A percentile compares a stretch with the other conserved stretches of the same genome.
phyloP scores from a whole-genome alignment of 306 rosid genomes.

The Crataegus laevigata region DNA sequence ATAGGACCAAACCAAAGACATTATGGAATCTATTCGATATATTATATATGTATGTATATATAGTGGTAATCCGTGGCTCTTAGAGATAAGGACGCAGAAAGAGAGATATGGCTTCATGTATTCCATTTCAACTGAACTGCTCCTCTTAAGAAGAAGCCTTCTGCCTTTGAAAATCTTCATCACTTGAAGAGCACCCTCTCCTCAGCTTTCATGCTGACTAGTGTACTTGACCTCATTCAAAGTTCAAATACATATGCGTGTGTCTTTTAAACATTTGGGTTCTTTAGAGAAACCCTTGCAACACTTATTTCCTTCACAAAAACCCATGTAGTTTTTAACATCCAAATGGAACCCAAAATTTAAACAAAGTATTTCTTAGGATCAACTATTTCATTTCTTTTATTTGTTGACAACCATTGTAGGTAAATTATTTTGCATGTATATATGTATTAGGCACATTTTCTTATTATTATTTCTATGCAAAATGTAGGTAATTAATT shows the following conservation, averaged over 20 bases:
- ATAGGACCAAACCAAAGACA: background rate
- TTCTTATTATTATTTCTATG: too few species aligned
- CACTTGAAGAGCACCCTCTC: constrained; percentile 17
- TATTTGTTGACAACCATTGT: too few species aligned
- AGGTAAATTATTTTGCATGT: too few species aligned
- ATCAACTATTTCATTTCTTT: too few species aligned
- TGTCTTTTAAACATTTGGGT: too few species aligned
- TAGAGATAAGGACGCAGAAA: background rate
- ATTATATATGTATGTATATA: background rate
- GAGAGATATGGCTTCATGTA: background rate
- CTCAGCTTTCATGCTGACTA: constrained; percentile 26
- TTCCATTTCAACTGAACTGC: background rate
- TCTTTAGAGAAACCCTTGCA: too few species aligned
- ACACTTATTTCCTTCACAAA: too few species aligned
- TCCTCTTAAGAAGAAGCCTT: constrained; percentile 19
- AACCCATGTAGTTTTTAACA: too few species aligned
- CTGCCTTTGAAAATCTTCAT: constrained; percentile 5
- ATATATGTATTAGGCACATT: too few species aligned
- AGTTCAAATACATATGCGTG: background rate
- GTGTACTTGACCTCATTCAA: background rate
- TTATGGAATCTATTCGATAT: background rate
- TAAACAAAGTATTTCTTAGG: too few species aligned
- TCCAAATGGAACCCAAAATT: too few species aligned
- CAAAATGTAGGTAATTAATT: too few species aligned
- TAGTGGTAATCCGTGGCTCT: background rate